Evolutionary conservation across 257 asterid species (phyloP).

Genomic region (Solanum pinnatisectum): DNA sequence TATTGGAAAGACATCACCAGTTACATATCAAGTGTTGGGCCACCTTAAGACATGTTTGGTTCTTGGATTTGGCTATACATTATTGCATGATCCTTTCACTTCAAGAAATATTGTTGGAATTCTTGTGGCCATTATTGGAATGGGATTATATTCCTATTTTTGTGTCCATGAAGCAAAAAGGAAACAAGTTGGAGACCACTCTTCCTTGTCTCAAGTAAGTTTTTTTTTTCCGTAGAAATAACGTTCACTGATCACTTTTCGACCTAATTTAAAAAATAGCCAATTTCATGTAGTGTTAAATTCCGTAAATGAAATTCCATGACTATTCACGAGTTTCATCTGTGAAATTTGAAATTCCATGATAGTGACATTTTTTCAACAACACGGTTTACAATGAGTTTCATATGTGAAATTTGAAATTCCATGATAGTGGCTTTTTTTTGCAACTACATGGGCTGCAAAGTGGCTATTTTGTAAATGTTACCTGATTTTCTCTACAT

Average conservation of each 20-base stretch:
- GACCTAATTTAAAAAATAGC: neutral
- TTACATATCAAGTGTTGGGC: conserved; percentile 82
- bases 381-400: too few relatives aligned
- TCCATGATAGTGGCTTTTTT: too few relatives aligned
- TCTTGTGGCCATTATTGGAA: conserved; percentile 69
- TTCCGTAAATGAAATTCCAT: neutral
- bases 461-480: neutral
- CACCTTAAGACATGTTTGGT: conserved; percentile 88
- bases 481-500: too few relatives aligned
- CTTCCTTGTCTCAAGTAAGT: conserved; percentile 40
- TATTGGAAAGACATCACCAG: conserved; percentile 94
- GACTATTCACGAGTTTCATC: neutral
- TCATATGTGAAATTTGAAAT: too few relatives aligned
- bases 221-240: neutral
- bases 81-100: conserved; percentile 79
- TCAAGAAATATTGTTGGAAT: conserved; percentile 66
- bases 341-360: neutral
- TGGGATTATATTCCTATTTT: conserved; percentile 75
- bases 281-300: neutral
- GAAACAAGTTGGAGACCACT: conserved; percentile 39
- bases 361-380: neutral
- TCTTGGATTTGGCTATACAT: conserved; percentile 78
- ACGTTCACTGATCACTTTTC: neutral
- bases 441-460: neutral
- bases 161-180: conserved; percentile 66